Evolutionary conservation across 2,329 filamentous ascomycete genomes (phyloP).

Genomic region (Fusarium goolgardi): DNA sequence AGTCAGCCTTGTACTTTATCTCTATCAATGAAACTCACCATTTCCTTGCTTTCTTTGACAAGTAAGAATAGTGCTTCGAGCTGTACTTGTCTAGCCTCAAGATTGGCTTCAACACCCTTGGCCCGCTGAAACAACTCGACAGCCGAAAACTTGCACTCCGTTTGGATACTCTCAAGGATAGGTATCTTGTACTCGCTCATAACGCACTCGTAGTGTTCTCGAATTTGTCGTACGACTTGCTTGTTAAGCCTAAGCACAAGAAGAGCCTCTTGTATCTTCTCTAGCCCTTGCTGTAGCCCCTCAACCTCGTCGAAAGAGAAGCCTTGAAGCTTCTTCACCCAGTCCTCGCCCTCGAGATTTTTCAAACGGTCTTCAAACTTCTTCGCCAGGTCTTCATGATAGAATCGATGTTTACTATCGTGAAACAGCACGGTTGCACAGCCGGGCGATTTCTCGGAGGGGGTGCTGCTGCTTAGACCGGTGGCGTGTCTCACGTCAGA

Average conservation of each 20-base stretch:
- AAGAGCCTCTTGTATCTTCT: constrained; percentile 23
- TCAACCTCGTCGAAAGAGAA: constrained; percentile 24
- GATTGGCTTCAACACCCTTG: constrained; percentile 9
- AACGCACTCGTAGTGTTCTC: constrained; percentile 24
- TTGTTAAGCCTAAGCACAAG: constrained; percentile 29
- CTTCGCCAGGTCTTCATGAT: neutral
- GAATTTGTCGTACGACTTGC: constrained; percentile 23
- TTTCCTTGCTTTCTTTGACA: constrained; percentile 19
- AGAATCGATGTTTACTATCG: neutral
- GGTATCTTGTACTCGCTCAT: constrained; percentile 7
- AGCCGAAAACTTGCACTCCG: neutral
- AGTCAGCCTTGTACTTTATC: neutral
- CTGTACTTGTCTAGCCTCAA: constrained; percentile 14
- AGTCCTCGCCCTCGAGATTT: neutral
- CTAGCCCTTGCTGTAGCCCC: constrained; percentile 6
- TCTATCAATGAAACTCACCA: neutral
- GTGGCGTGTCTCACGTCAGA: neutral
- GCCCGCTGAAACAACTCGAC: neutral
- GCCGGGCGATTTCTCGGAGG: neutral
- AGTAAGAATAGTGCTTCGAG: constrained; percentile 12
- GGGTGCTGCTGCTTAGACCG: neutral
- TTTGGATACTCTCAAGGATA: constrained; percentile 3
- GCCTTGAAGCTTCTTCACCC: neutral
- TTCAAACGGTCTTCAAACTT: neutral
- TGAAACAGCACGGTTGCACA: neutral